Evolutionary conservation across 169 alveolate species (phyloP).

Genomic region (Cystoisospora suis): DNA sequence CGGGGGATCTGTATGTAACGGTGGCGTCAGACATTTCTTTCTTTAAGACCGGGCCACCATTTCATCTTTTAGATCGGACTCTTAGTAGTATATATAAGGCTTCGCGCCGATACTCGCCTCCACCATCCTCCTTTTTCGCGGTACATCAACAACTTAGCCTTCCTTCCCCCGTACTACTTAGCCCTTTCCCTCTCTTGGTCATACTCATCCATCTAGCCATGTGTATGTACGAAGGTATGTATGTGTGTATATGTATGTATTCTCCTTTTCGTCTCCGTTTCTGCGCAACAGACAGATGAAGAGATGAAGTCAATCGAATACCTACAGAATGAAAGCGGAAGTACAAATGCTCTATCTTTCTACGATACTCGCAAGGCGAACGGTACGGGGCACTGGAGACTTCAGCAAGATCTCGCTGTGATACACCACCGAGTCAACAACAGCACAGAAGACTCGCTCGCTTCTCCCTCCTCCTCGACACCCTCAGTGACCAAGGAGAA

Average conservation of each 20-base stretch:
- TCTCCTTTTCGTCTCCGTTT: background rate
- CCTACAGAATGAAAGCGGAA: constrained; percentile 28
- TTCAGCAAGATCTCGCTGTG: constrained; percentile 58
- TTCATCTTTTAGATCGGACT: no score
- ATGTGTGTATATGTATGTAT: background rate
- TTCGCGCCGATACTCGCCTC: no score
- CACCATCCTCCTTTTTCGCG: no score
- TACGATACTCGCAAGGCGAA: constrained; percentile 28
- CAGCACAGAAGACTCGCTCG: background rate
- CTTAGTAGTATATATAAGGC: no score
- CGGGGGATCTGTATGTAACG: no score
- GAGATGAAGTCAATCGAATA: constrained; percentile 49
- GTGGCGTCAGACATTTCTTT: no score
- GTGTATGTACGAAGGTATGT: background rate
- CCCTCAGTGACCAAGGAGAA: background rate
- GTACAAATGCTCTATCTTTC: constrained; percentile 25
- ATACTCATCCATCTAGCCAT: background rate
- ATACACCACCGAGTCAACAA: constrained; percentile 29
- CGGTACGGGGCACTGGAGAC: constrained; percentile 54
- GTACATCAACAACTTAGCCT: no score
- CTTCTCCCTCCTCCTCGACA: background rate
- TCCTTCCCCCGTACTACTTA: no score
- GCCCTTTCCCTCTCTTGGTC: no score
- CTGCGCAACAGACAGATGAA: constrained; percentile 34
- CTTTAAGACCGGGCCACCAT: no score